A percentile compares a stretch with the other conserved stretches of the same genome.
Conservation (phyloP, 768 basidiomycete species). For the Panellus pusillus region DNA sequence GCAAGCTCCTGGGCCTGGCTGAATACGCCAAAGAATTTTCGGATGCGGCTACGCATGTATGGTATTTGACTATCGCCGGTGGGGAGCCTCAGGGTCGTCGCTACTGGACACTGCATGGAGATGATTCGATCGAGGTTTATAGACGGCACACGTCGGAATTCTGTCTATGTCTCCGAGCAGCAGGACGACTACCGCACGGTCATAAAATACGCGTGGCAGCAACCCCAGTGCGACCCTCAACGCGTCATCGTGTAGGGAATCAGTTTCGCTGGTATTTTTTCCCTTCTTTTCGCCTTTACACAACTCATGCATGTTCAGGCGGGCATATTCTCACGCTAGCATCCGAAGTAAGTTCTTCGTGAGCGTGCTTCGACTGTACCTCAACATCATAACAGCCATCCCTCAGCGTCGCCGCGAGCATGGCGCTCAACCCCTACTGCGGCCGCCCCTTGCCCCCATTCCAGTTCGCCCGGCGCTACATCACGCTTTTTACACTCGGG, state of each 20-base stretch:
- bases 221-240: constrained; percentile 31
- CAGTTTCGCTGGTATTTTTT: too few species aligned
- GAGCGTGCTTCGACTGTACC: neutral
- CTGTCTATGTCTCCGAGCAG: constrained; percentile 29
- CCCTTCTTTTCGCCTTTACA: too few species aligned
- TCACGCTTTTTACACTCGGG: constrained; percentile 22
- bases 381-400: too few species aligned
- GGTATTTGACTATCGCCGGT: constrained; percentile 36
- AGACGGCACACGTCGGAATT: constrained; percentile 31
- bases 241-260: constrained; percentile 36
- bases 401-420: constrained; percentile 27
- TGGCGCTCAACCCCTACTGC: constrained; percentile 31
- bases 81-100: constrained; percentile 35
- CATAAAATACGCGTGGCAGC: constrained; percentile 32
- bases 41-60: constrained; percentile 30
- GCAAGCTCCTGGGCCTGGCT: constrained; percentile 28
- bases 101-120: too few species aligned
- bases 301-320: too few species aligned
- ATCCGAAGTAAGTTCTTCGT: constrained; percentile 24
- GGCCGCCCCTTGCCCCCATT: constrained; percentile 14
- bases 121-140: too few species aligned
- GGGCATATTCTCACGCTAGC: constrained; percentile 31
- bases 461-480: constrained; percentile 14
- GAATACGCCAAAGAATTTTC: constrained; percentile 29
- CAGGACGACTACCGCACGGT: constrained; percentile 39